Conservation (phyloP, 139 green algal species). For the Chlorella sp. region DNA sequence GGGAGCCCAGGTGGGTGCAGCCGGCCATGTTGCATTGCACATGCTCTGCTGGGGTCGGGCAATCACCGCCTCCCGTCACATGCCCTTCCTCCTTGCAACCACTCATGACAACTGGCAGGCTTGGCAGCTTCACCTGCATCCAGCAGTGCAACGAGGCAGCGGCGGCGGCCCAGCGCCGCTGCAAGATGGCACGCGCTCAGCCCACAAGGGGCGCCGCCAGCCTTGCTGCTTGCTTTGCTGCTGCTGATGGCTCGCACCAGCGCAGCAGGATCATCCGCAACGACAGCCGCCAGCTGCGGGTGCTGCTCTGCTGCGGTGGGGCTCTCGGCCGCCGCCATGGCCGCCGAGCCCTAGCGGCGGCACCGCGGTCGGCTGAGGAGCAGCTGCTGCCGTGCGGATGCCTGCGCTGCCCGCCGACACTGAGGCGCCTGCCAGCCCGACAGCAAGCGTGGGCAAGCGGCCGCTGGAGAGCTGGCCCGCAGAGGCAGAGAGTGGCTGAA, state of each 20-base stretch:
- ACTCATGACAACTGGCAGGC: background rate
- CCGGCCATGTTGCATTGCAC: background rate
- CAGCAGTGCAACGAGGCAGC: background rate
- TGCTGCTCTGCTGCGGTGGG: background rate
- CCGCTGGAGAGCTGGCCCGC: too few species aligned
- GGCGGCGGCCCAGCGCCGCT: background rate
- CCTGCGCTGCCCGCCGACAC: too few species aligned
- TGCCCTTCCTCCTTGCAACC: background rate
- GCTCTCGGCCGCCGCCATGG: too few species aligned
- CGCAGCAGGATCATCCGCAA: background rate
- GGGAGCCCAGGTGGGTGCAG: background rate
- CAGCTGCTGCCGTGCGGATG: too few species aligned
- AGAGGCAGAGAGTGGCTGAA: too few species aligned
- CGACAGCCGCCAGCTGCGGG: background rate
- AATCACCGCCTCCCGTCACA: background rate
- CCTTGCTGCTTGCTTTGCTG: background rate
- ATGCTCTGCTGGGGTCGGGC: too few species aligned
- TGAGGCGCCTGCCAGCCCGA: background rate
- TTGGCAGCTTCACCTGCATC: constrained; percentile 2
- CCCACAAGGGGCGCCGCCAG: background rate
- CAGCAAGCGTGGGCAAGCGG: background rate
- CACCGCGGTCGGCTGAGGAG: too few species aligned
- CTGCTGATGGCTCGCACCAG: background rate
- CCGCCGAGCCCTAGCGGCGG: too few species aligned
- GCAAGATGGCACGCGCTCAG: background rate